Base-by-base conservation (phyloP, 2,329 filamentous ascomycete genomes). In the Fusarium albidum region DNA sequence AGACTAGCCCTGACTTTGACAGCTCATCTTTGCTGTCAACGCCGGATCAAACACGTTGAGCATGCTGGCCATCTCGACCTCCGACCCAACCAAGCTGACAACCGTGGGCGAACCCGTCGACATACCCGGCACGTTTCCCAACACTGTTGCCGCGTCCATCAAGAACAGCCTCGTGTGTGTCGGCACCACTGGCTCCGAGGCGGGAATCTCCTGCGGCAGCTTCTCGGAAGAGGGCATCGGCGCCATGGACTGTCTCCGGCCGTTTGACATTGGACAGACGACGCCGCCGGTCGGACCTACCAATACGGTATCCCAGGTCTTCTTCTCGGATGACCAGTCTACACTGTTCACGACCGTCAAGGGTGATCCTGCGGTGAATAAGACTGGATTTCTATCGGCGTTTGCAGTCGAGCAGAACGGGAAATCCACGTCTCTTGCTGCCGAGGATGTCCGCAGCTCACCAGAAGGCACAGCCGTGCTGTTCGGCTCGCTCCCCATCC, bases 231-330 rank as follows among this genome's bases (percentile, higher is more conserved):
- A 55, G 0, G 80, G 79, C 1, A 64, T 83, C 1, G 65, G 57
- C 0, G 57, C 70, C 6, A 75, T 82, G 67, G 81, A 84, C 49
- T 68, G 49, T 2, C 73, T 81, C 0, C 75, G 79, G 0, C 49
- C 72, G 0, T 79, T 86, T 52, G 73, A 79, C 11, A 63, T 88
- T 1, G 69, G 71, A 2, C 85, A 88, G 64, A 78, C 77, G 0
- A 86, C 81, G 0, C 85, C 86, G 0, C 84, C 86, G 0, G 68
- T 73, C 0, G 85, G 84, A 0, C 84, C 85, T 0, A 69, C 73
- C 3, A 85, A 86, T 68, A 86, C 82, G 0, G 76, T 87, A 3
- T 86, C 84, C 0, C 83, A 88, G 8, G 75, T 79, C 0, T 82
- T 86, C 66, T 88, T 87, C 71, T 83, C 81, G 1, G 68, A 69